These are phyloP conservation scores for Bothriochloa decipiens DNA, from an alignment of 176 grass and related monocot species.

Conservation along the genomic window DNA sequence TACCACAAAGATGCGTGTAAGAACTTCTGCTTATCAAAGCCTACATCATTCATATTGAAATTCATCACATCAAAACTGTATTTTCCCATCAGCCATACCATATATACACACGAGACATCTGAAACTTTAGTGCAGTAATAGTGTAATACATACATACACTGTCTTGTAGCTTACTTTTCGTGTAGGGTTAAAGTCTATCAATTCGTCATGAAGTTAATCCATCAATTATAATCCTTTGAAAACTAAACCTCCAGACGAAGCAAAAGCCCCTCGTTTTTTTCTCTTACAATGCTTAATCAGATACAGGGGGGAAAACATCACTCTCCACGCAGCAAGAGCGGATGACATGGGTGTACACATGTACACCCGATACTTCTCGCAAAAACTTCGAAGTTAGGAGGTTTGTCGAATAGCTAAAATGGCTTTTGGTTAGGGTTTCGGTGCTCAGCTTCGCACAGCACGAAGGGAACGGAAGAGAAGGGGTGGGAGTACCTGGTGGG, in stretches of 20 bases:
- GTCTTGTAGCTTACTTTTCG: neutral
- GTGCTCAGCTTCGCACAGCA: neutral
- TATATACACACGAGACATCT: neutral
- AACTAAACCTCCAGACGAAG: neutral
- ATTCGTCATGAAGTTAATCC: neutral
- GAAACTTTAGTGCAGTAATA: neutral
- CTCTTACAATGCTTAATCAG: neutral
- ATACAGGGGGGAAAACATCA: neutral
- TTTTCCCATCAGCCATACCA: neutral
- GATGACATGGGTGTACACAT: neutral
- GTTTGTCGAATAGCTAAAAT: neutral
- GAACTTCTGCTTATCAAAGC: constrained; percentile 22
- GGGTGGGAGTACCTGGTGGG: neutral
- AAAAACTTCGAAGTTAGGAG: neutral
- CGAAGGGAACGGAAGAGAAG: neutral
- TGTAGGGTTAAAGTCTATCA: neutral
- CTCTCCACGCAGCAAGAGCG: neutral
- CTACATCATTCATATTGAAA: constrained; percentile 19
- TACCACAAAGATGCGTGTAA: neutral
- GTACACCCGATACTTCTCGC: neutral
- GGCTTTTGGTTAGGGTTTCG: neutral
- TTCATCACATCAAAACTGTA: neutral
- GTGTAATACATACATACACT: no score
- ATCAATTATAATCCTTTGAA: neutral
- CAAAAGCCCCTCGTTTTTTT: neutral